A percentile compares a stretch with the other conserved stretches of the same genome.
Evolutionary conservation across 352 stramenopile species (phyloP).

Genomic region (Phytophthora sp.): DNA sequence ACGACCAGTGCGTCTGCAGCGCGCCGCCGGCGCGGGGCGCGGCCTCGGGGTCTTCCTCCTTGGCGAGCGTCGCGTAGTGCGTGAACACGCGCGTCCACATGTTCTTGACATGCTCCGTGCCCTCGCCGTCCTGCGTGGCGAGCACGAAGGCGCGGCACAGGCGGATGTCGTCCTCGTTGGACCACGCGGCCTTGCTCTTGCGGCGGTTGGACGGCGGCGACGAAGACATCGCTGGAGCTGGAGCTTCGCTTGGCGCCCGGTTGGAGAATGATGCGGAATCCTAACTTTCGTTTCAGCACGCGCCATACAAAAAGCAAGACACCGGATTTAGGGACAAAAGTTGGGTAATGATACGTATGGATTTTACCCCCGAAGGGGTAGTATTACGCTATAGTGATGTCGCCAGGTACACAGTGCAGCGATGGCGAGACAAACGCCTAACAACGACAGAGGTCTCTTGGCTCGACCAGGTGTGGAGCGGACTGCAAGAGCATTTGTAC

Average conservation of each 20-base stretch:
- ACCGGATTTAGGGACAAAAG: not conserved
- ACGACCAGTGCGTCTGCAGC: slow-evolving; percentile 40
- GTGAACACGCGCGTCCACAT: slow-evolving; percentile 35
- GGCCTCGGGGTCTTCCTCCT: slow-evolving; percentile 22
- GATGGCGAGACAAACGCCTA: too few relatives aligned
- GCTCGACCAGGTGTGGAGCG: too few relatives aligned
- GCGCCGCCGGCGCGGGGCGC: slow-evolving; percentile 26
- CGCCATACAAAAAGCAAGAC: slow-evolving; percentile 20
- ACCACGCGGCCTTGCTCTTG: slow-evolving; percentile 35
- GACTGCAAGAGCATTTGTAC: too few relatives aligned
- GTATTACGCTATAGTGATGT: too few relatives aligned
- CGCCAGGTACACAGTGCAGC: too few relatives aligned
- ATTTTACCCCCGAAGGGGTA: too few relatives aligned
- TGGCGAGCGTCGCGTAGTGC: slow-evolving; percentile 22
- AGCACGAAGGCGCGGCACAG: slow-evolving; percentile 38
- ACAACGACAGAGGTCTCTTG: too few relatives aligned
- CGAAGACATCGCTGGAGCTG: slow-evolving; percentile 20
- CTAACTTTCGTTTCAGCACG: not conserved
- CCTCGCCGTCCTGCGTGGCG: slow-evolving; percentile 28
- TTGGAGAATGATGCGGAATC: slow-evolving; percentile 20
- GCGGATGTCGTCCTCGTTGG: slow-evolving; percentile 34
- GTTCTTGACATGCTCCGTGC: slow-evolving; percentile 36
- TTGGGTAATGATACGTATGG: slow-evolving; percentile 18
- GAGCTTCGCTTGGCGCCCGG: not conserved
- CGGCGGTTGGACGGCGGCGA: slow-evolving; percentile 14